These are phyloP conservation scores for Leptographium galeiforme DNA, from an alignment of 2,329 filamentous ascomycete genomes.

Conservation along the genomic window DNA sequence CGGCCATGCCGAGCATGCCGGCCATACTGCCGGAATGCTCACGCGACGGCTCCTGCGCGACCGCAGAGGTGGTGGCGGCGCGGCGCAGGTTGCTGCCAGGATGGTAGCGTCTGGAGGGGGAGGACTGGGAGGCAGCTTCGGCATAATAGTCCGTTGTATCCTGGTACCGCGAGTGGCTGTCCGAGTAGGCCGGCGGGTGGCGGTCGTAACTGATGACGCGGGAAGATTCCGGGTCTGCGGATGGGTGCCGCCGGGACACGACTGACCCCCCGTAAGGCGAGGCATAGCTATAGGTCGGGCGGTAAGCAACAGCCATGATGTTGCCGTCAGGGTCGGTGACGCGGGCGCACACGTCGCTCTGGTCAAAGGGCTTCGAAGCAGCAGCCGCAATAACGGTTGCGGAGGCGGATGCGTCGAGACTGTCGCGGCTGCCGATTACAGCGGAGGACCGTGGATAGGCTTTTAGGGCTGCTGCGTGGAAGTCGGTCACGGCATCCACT, in stretches of 20 bases:
- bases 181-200: background rate
- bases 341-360: constrained; percentile 30
- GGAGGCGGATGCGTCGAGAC: background rate
- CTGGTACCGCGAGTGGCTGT: constrained; percentile 4
- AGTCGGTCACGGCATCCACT: constrained; percentile 52
- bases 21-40: constrained; percentile 32
- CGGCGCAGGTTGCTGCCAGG: constrained; percentile 5
- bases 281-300: constrained; percentile 23
- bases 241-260: constrained; percentile 10
- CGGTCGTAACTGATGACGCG: constrained; percentile 19
- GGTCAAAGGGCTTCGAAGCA: background rate
- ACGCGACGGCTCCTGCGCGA: constrained; percentile 11
- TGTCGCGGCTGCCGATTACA: constrained; percentile 8
- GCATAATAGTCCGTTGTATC: constrained; percentile 1
- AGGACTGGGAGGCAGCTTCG: background rate
- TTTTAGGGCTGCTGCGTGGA: constrained; percentile 56
- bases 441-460: constrained; percentile 40
- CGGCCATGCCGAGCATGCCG: constrained; percentile 50
- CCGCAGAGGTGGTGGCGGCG: background rate
- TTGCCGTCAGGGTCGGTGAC: constrained; percentile 75
- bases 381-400: background rate
- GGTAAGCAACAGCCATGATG: constrained; percentile 64
- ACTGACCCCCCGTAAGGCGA: constrained; percentile 22
- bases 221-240: constrained; percentile 21
- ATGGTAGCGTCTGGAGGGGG: constrained; percentile 4